Conservation (phyloP, 441 rosid species). For the Jatropha multifida region DNA sequence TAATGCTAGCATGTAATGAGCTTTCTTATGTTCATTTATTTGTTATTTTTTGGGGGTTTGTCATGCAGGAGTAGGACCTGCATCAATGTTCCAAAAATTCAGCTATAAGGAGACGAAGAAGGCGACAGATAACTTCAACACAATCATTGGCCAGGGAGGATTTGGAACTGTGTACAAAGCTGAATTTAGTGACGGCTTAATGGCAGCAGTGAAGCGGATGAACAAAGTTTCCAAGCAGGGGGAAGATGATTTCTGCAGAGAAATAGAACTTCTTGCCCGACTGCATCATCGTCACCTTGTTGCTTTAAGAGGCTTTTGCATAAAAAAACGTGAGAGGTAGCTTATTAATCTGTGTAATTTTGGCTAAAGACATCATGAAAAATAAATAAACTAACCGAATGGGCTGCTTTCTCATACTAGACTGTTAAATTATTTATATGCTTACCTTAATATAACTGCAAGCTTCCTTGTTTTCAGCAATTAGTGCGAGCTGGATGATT, state of each 20-base stretch:
- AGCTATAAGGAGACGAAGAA: conserved; percentile 77
- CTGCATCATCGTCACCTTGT: conserved; percentile 98
- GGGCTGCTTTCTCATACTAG: background rate
- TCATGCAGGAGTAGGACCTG: conserved; percentile 70
- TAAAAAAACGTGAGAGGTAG: conserved; percentile 74
- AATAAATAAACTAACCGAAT: background rate
- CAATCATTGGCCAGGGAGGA: conserved; percentile 80
- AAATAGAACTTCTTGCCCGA: conserved; percentile 90
- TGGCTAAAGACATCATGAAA: background rate
- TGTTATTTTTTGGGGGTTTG: conserved; percentile 8
- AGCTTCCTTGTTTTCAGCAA: background rate
- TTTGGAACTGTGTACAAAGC: conserved; percentile 93
- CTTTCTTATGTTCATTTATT: background rate
- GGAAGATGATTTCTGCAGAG: conserved; percentile 79
- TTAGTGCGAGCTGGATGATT: background rate
- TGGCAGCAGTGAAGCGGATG: conserved; percentile 79
- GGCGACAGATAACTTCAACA: conserved; percentile 67
- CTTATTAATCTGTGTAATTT: conserved; percentile 6
- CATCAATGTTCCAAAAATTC: conserved; percentile 65
- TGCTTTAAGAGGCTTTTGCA: conserved; percentile 85
- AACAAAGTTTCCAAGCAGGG: conserved; percentile 71
- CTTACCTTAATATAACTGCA: background rate
- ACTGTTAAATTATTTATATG: background rate
- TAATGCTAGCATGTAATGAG: conserved; percentile 3
- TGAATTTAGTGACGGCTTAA: conserved; percentile 60